Evolutionary conservation across 495 filamentous ascomycete species (phyloP).

Genomic region (Rusavskia elegans): DNA sequence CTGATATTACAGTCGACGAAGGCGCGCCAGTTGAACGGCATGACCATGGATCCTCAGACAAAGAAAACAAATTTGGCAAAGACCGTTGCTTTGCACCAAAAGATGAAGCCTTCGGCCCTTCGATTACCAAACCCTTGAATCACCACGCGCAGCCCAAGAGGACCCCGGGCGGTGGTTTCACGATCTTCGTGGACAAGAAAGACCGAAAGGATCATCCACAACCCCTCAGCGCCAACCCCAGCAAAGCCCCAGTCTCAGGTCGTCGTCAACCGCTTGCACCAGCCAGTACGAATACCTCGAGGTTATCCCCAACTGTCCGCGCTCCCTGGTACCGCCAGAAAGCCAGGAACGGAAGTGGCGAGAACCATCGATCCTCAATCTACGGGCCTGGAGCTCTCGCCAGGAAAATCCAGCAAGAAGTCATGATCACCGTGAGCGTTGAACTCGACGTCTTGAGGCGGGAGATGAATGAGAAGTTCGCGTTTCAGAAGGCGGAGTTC

Average conservation of each 20-base stretch:
- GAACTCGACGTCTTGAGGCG: constrained; percentile 1
- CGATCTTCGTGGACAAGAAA: background rate
- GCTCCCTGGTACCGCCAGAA: background rate
- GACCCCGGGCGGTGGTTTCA: background rate
- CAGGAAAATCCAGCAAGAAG: background rate
- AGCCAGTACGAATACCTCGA: background rate
- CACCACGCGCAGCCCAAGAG: too few species aligned
- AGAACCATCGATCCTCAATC: background rate
- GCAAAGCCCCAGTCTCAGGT: background rate
- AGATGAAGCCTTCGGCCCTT: background rate
- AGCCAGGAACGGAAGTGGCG: background rate
- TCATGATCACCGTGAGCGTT: background rate
- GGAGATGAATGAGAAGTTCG: background rate
- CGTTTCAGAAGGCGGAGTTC: background rate
- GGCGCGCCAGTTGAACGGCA: background rate
- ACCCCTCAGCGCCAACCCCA: background rate
- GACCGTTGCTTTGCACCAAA: background rate
- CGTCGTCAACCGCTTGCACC: background rate
- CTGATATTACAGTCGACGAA: background rate
- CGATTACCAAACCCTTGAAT: too few species aligned
- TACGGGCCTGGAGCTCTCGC: background rate
- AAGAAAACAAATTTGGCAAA: too few species aligned
- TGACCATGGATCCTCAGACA: background rate
- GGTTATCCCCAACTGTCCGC: background rate
- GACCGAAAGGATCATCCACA: background rate